Evolutionary conservation across 768 basidiomycete species (phyloP).

Genomic region (Baorangia bicolor): DNA sequence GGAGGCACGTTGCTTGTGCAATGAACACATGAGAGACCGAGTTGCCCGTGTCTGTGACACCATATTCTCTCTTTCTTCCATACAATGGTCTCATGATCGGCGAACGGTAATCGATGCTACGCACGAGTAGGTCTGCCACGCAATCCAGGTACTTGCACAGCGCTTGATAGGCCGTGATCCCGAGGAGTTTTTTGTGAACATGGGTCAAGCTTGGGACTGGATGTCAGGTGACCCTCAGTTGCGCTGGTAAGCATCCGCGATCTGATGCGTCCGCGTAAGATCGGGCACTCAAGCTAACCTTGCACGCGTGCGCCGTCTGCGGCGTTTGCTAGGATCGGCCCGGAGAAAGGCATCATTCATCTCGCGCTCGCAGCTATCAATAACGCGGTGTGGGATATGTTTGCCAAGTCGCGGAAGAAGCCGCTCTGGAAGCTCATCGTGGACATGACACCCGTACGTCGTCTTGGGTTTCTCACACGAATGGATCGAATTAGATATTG

Average conservation of each 20-base stretch:
- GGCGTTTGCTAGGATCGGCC: slow-evolving; percentile 63
- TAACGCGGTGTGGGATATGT: slow-evolving; percentile 94
- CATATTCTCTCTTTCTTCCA: neutral
- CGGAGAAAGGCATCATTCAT: slow-evolving; percentile 91
- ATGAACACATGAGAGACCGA: neutral
- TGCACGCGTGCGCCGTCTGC: neutral
- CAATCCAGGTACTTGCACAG: slow-evolving; percentile 74
- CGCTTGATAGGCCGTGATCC: slow-evolving; percentile 81
- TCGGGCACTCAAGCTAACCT: neutral
- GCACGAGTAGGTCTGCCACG: slow-evolving; percentile 58
- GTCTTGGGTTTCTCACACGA: slow-evolving; percentile 7
- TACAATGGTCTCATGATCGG: neutral
- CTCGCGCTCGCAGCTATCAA: slow-evolving; percentile 84
- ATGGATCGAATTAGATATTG: neutral
- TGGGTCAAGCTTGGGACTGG: slow-evolving; percentile 87
- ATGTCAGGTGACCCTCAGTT: slow-evolving; percentile 84
- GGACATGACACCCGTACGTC: slow-evolving; percentile 74
- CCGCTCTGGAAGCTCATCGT: slow-evolving; percentile 91
- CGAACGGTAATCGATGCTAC: neutral
- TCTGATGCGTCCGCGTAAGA: neutral
- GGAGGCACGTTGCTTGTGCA: neutral
- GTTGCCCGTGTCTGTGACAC: neutral
- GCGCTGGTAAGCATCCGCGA: slow-evolving; percentile 59
- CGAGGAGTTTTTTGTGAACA: slow-evolving; percentile 79
- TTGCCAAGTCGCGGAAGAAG: slow-evolving; percentile 71